A percentile compares a stretch with the other conserved stretches of the same genome.
These are phyloP conservation scores for Ciborinia camelliae DNA, from an alignment of 2,329 filamentous ascomycete genomes.

Conservation along the genomic window DNA sequence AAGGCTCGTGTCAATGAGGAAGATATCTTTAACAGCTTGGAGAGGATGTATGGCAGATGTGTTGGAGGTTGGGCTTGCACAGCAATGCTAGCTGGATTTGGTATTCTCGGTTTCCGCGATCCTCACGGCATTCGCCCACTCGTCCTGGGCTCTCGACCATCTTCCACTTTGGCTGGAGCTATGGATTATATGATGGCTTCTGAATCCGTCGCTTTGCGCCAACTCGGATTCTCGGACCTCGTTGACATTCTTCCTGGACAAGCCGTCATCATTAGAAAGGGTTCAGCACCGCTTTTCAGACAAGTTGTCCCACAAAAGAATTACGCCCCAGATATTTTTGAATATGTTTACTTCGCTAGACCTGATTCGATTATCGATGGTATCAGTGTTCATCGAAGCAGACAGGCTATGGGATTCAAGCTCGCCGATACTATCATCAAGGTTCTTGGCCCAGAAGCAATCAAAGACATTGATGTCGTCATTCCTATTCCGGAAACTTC, in stretches of 20 bases:
- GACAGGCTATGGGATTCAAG: conserved; percentile 82
- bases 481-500: conserved; percentile 83
- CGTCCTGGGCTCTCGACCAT: conserved; percentile 70
- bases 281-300: conserved; percentile 66
- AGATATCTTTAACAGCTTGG: conserved; percentile 71
- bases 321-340: conserved; percentile 84
- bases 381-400: conserved; percentile 78
- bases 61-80: conserved; percentile 77
- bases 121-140: conserved; percentile 80
- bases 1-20: conserved; percentile 76
- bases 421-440: conserved; percentile 70
- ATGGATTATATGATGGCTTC: conserved; percentile 90
- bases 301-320: conserved; percentile 66
- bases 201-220: conserved; percentile 77
- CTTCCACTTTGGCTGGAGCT: conserved; percentile 56
- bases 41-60: conserved; percentile 69
- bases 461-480: conserved; percentile 77
- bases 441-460: conserved; percentile 62
- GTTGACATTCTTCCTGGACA: conserved; percentile 77
- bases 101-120: conserved; percentile 76
- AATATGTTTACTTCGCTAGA: conserved; percentile 83
- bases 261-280: conserved; percentile 82
- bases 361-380: conserved; percentile 82
- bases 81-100: conserved; percentile 78
- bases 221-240: conserved; percentile 76